Evolutionary conservation across 2,329 filamentous ascomycete genomes (phyloP).

Genomic region (Juglanconis oblonga): DNA sequence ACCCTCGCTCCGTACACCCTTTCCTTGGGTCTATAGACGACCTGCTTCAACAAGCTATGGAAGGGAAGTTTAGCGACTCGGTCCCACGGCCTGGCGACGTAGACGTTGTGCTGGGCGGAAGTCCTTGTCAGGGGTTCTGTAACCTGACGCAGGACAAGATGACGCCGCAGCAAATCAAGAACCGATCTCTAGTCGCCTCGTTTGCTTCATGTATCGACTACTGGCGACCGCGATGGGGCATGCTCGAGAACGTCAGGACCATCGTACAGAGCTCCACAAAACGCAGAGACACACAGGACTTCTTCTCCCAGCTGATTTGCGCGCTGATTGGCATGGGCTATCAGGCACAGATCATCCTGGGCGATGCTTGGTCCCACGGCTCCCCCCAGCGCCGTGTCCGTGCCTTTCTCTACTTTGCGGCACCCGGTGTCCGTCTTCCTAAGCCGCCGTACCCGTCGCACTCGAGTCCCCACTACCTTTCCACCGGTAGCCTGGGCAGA

Average conservation of each 20-base stretch:
- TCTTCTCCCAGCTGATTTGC: constrained; percentile 71
- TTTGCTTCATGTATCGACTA: constrained; percentile 73
- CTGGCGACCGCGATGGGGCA: constrained; percentile 69
- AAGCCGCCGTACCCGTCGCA: constrained; percentile 59
- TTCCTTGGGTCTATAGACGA: constrained; percentile 74
- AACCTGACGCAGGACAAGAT: constrained; percentile 55
- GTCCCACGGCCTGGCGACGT: constrained; percentile 62
- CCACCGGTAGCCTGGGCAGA: constrained; percentile 46
- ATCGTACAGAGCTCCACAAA: constrained; percentile 51
- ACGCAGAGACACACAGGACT: constrained; percentile 48
- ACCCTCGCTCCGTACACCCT: constrained; percentile 41
- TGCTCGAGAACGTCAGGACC: constrained; percentile 73
- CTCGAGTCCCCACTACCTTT: constrained; percentile 45
- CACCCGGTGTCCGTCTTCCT: constrained; percentile 60
- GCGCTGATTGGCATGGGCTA: constrained; percentile 75
- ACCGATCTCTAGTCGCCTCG: constrained; percentile 74
- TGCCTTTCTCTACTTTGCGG: constrained; percentile 69
- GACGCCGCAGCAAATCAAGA: constrained; percentile 56
- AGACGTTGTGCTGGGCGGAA: constrained; percentile 68
- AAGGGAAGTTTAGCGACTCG: constrained; percentile 41
- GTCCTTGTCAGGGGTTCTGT: constrained; percentile 77
- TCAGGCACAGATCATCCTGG: constrained; percentile 64
- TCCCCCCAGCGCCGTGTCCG: constrained; percentile 64
- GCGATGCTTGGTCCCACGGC: constrained; percentile 69
- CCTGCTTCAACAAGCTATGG: constrained; percentile 54